Conservation (phyloP, 768 basidiomycete species). For the Trametes cubensis region DNA sequence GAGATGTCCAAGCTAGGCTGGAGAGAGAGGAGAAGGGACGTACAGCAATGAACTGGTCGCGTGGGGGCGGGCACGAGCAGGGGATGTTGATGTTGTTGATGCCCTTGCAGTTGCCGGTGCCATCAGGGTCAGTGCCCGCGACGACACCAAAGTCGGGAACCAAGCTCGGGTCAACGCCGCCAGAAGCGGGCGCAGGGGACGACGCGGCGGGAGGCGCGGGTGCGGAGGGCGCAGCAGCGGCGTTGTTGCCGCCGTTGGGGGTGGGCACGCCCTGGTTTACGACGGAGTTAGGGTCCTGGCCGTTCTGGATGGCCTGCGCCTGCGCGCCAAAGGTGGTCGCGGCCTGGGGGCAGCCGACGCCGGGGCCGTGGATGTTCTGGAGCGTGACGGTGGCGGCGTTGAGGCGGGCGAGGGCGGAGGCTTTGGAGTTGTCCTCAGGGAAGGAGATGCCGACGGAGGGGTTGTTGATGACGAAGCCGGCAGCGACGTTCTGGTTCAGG, state of each 20-base stretch:
- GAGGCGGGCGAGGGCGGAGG: conserved; percentile 45
- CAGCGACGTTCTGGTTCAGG: conserved; percentile 43
- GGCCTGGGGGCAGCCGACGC: conserved; percentile 63
- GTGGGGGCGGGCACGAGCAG: conserved; percentile 44
- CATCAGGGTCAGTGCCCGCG: conserved; percentile 26
- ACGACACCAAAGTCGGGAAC: conserved; percentile 30
- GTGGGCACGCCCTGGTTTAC: not conserved
- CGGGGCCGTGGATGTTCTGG: conserved; percentile 69
- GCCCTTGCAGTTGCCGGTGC: conserved; percentile 40
- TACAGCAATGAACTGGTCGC: conserved; percentile 37
- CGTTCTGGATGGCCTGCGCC: conserved; percentile 22
- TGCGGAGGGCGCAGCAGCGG: conserved; percentile 23
- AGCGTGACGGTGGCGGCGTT: conserved; percentile 62
- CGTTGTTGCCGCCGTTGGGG: not conserved
- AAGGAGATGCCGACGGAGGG: conserved; percentile 43
- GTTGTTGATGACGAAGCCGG: conserved; percentile 46
- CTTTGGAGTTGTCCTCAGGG: conserved; percentile 44
- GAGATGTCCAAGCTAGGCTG: not conserved
- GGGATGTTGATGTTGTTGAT: conserved; percentile 43
- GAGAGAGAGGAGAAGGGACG: conserved; percentile 11
- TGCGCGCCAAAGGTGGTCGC: conserved; percentile 58
- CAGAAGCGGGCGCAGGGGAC: conserved; percentile 11
- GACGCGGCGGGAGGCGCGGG: conserved; percentile 17
- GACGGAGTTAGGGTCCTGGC: conserved; percentile 11
- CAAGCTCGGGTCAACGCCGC: conserved; percentile 29